Conservation (phyloP, 305 asterid species). For the Rubia tinctorum region DNA sequence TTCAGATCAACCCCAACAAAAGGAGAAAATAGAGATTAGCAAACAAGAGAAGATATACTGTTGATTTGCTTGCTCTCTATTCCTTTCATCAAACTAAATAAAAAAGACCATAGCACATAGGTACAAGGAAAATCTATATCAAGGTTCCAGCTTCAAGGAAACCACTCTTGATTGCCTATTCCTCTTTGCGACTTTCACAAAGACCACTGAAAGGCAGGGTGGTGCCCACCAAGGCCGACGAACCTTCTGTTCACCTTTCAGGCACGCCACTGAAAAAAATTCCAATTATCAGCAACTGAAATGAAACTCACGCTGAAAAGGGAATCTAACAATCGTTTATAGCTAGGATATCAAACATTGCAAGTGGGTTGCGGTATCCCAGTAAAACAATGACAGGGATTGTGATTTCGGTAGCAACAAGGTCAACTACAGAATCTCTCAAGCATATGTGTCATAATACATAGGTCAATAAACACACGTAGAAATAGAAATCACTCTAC, state of each 20-base stretch:
- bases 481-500: neutral
- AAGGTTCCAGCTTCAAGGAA: conserved; percentile 94
- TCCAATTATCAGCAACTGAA: neutral
- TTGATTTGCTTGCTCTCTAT: conserved; percentile 25
- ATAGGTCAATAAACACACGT: neutral
- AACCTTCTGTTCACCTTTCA: conserved; percentile 96
- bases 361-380: neutral
- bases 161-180: conserved; percentile 94
- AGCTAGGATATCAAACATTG: neutral
- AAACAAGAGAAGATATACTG: neutral
- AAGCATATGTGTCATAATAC: neutral
- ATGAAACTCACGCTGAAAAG: neutral
- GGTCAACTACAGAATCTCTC: neutral
- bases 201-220: conserved; percentile 66
- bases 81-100: conserved; percentile 30
- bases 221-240: conserved; percentile 99
- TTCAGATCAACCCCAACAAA: neutral
- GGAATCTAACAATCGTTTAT: neutral
- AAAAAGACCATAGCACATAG: conserved; percentile 17
- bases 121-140: conserved; percentile 40
- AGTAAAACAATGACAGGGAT: too few relatives aligned
- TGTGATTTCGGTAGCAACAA: too few relatives aligned
- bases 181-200: conserved; percentile 68
- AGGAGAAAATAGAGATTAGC: neutral
- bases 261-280: conserved; percentile 75